Conservation (phyloP, 208 protist genomes). For the Trypanosoma conorhini region DNA sequence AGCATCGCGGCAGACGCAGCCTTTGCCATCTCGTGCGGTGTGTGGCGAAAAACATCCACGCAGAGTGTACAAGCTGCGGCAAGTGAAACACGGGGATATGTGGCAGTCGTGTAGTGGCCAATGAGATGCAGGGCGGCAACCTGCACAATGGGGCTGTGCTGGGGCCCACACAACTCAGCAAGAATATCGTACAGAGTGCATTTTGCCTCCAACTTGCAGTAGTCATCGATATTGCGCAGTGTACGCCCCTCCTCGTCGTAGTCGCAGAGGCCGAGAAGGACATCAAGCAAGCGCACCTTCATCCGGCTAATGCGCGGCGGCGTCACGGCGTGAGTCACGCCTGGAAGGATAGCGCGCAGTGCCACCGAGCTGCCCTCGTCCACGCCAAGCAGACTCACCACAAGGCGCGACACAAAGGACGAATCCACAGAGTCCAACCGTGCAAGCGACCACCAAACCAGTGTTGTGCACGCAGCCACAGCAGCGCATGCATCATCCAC, state of each 20-base stretch:
- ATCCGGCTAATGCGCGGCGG: slow-evolving; percentile 26
- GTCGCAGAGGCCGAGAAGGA: slow-evolving; percentile 76
- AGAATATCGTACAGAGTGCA: slow-evolving; percentile 50
- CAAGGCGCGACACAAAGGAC: slow-evolving; percentile 30
- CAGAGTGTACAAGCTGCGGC: slow-evolving; percentile 40
- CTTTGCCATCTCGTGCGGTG: slow-evolving; percentile 72
- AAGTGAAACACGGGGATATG: slow-evolving; percentile 63
- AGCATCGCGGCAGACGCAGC: slow-evolving; percentile 74
- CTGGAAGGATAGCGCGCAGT: slow-evolving; percentile 1
- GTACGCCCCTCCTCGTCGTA: slow-evolving; percentile 72
- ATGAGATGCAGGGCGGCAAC: slow-evolving; percentile 71
- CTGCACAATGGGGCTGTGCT: slow-evolving; percentile 45
- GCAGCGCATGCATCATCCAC: slow-evolving; percentile 48
- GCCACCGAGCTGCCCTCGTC: slow-evolving; percentile 1
- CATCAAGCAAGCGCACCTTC: slow-evolving; percentile 65
- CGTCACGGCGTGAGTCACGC: slow-evolving; percentile 6
- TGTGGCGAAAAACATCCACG: slow-evolving; percentile 75
- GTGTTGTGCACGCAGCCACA: slow-evolving; percentile 41
- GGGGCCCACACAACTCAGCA: slow-evolving; percentile 33
- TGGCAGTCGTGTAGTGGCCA: slow-evolving; percentile 43
- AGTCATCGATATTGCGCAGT: slow-evolving; percentile 73
- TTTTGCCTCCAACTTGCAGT: slow-evolving; percentile 4
- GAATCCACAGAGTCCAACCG: slow-evolving; percentile 69
- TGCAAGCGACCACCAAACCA: slow-evolving; percentile 74
- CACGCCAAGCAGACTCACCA: slow-evolving; percentile 9